phyloP scores from a whole-genome alignment of 179 eudicot species.

The Patellifolia procumbens region DNA sequence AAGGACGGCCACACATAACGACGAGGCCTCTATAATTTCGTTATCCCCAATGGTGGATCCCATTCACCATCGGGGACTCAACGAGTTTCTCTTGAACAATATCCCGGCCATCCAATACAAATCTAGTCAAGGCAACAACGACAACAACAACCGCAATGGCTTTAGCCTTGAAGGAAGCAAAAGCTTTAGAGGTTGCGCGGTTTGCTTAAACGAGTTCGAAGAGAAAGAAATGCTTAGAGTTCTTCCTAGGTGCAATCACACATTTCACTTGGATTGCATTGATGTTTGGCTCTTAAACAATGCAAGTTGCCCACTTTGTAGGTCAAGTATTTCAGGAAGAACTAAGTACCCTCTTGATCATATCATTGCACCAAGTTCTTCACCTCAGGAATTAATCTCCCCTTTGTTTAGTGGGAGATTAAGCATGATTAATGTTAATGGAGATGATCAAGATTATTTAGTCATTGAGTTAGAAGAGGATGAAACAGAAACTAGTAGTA shows the following conservation, averaged over 20 bases:
- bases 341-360: slow-evolving; percentile 45
- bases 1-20: slow-evolving; percentile 16
- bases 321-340: slow-evolving; percentile 54
- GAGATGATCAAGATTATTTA: slow-evolving; percentile 44
- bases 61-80: slow-evolving; percentile 46
- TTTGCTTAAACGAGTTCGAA: slow-evolving; percentile 40
- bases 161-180: slow-evolving; percentile 10
- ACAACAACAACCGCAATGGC: neutral
- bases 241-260: slow-evolving; percentile 39
- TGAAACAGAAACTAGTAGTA: slow-evolving; percentile 25
- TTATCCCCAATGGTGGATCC: slow-evolving; percentile 49
- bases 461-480: slow-evolving; percentile 48
- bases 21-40: slow-evolving; percentile 37
- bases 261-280: slow-evolving; percentile 46
- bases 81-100: slow-evolving; percentile 61
- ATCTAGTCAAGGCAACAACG: slow-evolving; percentile 12
- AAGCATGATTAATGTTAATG: slow-evolving; percentile 17
- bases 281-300: slow-evolving; percentile 48
- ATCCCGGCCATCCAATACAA: slow-evolving; percentile 64
- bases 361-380: slow-evolving; percentile 71
- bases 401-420: slow-evolving; percentile 28
- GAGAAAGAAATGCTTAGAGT: slow-evolving; percentile 40
- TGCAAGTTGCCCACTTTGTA: slow-evolving; percentile 51
- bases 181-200: slow-evolving; percentile 44
- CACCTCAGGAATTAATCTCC: slow-evolving; percentile 56